phyloP scores from a whole-genome alignment of 805 yeast genomes.

The Metschnikowia kofuensis region DNA sequence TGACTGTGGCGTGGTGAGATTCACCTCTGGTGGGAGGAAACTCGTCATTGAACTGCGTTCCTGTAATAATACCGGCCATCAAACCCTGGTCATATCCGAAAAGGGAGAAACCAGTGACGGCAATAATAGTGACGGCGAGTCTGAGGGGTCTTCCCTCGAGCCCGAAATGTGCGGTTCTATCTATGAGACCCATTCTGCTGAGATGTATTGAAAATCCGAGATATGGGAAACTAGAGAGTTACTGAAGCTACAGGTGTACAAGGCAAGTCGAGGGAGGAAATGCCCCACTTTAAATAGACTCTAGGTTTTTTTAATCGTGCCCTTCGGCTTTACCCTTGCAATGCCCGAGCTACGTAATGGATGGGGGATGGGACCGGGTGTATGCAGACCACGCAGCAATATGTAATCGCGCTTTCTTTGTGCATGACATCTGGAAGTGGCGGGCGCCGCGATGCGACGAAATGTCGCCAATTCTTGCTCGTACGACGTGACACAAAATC shows the following conservation, averaged over 20 bases:
- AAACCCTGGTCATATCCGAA: conserved; percentile 83
- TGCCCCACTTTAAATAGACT: conserved; percentile 3
- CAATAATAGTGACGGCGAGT: conserved; percentile 21
- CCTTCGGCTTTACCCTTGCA: too few species aligned
- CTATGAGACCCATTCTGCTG: conserved; percentile 11
- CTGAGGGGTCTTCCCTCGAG: conserved; percentile 19
- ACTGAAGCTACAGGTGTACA: too few species aligned
- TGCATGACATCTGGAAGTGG: too few species aligned
- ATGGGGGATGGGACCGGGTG: too few species aligned
- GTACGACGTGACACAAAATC: too few species aligned
- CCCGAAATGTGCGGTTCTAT: conserved; percentile 19
- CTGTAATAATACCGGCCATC: conserved; percentile 62
- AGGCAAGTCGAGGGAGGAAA: background rate
- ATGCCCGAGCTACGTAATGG: too few species aligned
- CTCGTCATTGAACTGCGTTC: conserved; percentile 40
- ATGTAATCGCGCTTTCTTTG: conserved; percentile 4
- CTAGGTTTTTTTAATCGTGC: too few species aligned
- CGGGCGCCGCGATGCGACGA: background rate
- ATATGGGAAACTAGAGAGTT: too few species aligned
- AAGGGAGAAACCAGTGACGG: conserved; percentile 38
- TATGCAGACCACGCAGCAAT: conserved; percentile 1
- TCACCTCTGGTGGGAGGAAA: conserved; percentile 34
- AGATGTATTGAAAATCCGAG: background rate
- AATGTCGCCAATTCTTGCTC: background rate
- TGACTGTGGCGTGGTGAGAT: conserved; percentile 30